phyloP scores from a whole-genome alignment of 371 early-diverging fungal species.

The Mucor velutinosus region DNA sequence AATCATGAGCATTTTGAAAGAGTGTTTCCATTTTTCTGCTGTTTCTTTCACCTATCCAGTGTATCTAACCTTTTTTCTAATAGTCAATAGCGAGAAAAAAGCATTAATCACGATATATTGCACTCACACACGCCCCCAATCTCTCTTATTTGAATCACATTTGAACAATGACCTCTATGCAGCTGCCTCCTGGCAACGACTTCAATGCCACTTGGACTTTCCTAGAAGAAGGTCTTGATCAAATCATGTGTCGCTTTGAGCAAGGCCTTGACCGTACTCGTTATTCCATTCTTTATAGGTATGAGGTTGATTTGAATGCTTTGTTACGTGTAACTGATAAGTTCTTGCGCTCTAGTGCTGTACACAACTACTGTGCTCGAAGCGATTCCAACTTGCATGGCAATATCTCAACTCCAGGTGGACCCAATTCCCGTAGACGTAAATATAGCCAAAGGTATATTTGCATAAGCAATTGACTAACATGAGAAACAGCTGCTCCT shows the following conservation, averaged over 20 bases:
- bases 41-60: background rate
- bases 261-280: conserved; percentile 74
- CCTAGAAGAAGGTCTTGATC: conserved; percentile 78
- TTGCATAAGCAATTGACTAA: background rate
- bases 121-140: background rate
- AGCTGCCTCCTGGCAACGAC: conserved; percentile 51
- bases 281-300: conserved; percentile 91
- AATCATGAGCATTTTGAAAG: background rate
- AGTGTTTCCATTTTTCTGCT: background rate
- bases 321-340: background rate
- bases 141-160: background rate
- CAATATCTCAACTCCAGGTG: conserved; percentile 9
- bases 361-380: conserved; percentile 83
- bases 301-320: conserved; percentile 24
- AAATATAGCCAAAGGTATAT: background rate
- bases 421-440: conserved; percentile 36
- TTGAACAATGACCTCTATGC: conserved; percentile 26
- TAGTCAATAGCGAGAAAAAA: background rate
- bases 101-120: background rate
- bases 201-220: conserved; percentile 77
- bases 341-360: conserved; percentile 61
- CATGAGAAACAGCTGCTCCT: conserved; percentile 15
- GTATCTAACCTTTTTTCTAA: background rate
- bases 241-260: conserved; percentile 77
- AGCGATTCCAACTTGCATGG: conserved; percentile 31